phyloP scores from a whole-genome alignment of 1,284 basidiomycete genomes.

The Rhizoctonia solani region DNA sequence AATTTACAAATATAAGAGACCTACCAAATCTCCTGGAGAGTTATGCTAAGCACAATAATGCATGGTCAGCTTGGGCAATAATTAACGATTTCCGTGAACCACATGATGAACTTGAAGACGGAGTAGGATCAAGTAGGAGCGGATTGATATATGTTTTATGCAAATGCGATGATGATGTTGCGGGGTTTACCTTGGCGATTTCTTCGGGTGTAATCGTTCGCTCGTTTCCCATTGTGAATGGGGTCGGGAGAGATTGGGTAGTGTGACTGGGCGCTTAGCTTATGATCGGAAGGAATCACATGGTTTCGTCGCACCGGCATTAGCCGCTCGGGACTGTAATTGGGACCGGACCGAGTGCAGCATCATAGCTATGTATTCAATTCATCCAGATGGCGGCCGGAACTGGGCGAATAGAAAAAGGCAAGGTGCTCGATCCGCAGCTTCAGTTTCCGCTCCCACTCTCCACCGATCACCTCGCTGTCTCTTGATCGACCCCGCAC shows the following conservation, averaged over 20 bases:
- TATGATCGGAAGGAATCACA: not conserved
- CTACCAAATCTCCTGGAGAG: conserved; percentile 6
- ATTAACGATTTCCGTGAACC: not conserved
- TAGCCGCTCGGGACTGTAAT: conserved; percentile 1
- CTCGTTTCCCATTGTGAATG: not conserved
- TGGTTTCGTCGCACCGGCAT: not conserved
- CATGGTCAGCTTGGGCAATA: not conserved
- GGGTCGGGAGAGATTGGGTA: not conserved
- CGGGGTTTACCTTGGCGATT: conserved; percentile 18
- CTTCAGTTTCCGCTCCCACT: not conserved
- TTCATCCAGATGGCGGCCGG: conserved; percentile 10
- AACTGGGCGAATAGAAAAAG: conserved; percentile 18
- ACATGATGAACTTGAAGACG: not conserved
- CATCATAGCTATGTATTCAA: not conserved
- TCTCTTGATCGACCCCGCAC: conserved; percentile 13
- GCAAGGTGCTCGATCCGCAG: not conserved
- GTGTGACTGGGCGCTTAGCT: not conserved
- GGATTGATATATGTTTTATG: not conserved
- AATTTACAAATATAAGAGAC: not conserved
- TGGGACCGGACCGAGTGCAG: conserved; percentile 6
- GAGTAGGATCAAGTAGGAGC: not conserved
- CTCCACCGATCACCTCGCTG: not conserved
- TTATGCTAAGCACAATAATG: not conserved
- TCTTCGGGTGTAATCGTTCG: conserved; percentile 14
- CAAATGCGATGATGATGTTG: not conserved